Evolutionary conservation across 2,329 filamentous ascomycete genomes (phyloP), one percentile per base, ranked within the genome.

Genomic region (Colletotrichum orbiculare): DNA sequence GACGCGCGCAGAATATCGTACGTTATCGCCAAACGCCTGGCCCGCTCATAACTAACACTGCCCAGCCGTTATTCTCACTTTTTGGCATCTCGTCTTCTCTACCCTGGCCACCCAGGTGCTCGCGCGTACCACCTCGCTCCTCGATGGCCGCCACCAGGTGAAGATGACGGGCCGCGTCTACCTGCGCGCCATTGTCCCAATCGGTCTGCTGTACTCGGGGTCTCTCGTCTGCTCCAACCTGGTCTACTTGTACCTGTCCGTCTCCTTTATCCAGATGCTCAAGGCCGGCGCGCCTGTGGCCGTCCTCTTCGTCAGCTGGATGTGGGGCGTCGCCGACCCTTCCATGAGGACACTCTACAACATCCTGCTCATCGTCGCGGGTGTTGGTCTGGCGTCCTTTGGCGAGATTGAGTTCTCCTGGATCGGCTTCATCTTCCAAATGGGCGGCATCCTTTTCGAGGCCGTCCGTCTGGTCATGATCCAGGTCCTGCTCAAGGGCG

Each of bases 391-490:
- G 33, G 83, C 85, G 41, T 85, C 82, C 64, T 72, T 80, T 38
- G 90, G 90, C 68, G 90, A 92, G 77, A 89, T 92, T 70, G 82
- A 88, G 62, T 92, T 92, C 77, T 87, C 87, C 70, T 79, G 88
- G 79, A 72, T 86, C 45, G 89, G 89, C 50, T 88, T 91, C 76
- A 67, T 89, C 39, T 91, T 86, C 79, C 93, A 96, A 80, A 76
- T 91, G 58, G 90, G 85, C 65, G 93, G 92, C 69, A 92, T 94
- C 70, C 76, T 90, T 54, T 95, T 94, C 73, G 93, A 96, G 81
- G 92, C 93, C 48, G 85, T 92, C 67, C 89, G 93, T 66, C 82
- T 96, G 68, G 90, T 94, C 79, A 93, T 96, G 91, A 92, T 96
- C 62, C 91, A 96, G 80, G 88, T 91, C 66, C 84, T 97, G 71